Percentiles rank a stretch among this genome's conserved stretches.
phyloP scores from a whole-genome alignment of 371 early-diverging fungal species.

The Mortierella sp. region DNA sequence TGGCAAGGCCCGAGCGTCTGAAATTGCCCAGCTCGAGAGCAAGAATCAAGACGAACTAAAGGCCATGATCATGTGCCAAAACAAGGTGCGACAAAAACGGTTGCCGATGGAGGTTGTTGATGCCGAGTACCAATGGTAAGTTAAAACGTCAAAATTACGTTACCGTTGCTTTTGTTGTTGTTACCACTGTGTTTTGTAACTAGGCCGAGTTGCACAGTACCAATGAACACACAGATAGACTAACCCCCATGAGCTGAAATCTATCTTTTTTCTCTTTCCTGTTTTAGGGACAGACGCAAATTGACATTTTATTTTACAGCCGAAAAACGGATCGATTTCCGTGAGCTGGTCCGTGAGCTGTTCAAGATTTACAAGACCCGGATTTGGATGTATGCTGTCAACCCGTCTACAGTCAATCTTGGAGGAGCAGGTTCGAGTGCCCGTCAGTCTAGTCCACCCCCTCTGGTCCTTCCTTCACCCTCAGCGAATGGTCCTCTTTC shows the following conservation, averaged over 20 bases:
- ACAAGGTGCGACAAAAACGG: conserved; percentile 86
- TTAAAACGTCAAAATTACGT: neutral
- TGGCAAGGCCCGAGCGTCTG: conserved; percentile 82
- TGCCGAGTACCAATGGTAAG: conserved; percentile 97
- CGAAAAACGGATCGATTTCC: conserved; percentile 97
- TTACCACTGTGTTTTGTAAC: neutral
- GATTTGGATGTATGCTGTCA: conserved; percentile 95
- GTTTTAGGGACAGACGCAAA: conserved; percentile 90
- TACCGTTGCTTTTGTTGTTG: neutral
- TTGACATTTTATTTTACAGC: conserved; percentile 95
- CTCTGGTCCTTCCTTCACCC: neutral
- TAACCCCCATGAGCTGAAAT: neutral
- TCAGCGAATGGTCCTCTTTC: conserved; percentile 4
- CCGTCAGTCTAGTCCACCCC: conserved; percentile 17
- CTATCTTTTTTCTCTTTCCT: too few relatives aligned
- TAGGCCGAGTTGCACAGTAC: too few relatives aligned
- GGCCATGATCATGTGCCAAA: conserved; percentile 86
- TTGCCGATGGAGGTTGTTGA: conserved; percentile 95
- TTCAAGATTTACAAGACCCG: conserved; percentile 99
- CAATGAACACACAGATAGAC: neutral
- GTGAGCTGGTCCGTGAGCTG: conserved; percentile 97
- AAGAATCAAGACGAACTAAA: conserved; percentile 91
- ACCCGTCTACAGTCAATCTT: too few relatives aligned
- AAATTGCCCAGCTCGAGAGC: conserved; percentile 73
- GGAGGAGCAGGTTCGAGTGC: conserved; percentile 16